phyloP scores from a whole-genome alignment of 805 yeast genomes.

The Candida rishiriensis region DNA sequence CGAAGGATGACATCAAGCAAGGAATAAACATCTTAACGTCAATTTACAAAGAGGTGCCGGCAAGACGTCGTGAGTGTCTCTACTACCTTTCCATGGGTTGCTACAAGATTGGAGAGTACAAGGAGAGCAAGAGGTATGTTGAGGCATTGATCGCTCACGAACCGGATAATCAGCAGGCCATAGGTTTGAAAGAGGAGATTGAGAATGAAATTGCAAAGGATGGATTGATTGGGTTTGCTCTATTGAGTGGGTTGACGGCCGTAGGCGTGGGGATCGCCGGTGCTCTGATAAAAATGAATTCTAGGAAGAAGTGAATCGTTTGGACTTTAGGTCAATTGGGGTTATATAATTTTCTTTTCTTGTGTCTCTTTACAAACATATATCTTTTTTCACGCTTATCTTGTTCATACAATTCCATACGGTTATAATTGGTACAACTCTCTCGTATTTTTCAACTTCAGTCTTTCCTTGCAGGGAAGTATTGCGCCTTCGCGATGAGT shows the following conservation, averaged over 20 bases:
- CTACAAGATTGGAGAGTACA: constrained; percentile 80
- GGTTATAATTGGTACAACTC: too few species aligned
- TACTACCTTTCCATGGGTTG: constrained; percentile 87
- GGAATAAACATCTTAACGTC: constrained; percentile 76
- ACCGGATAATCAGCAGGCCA: constrained; percentile 79
- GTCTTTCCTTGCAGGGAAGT: too few species aligned
- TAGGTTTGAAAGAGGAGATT: constrained; percentile 64
- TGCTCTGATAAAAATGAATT: constrained; percentile 15
- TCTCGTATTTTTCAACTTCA: too few species aligned
- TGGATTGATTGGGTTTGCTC: constrained; percentile 83
- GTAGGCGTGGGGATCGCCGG: constrained; percentile 57
- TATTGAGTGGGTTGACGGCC: constrained; percentile 83
- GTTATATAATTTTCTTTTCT: background rate
- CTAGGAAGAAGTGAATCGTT: constrained; percentile 8
- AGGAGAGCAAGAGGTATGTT: constrained; percentile 79
- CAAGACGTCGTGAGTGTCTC: constrained; percentile 81
- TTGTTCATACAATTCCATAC: too few species aligned
- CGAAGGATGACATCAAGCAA: constrained; percentile 59
- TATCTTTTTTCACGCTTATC: background rate
- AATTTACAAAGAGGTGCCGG: constrained; percentile 70
- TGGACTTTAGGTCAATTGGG: background rate
- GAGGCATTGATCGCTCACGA: constrained; percentile 75
- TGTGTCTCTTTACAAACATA: background rate
- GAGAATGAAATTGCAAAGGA: constrained; percentile 83
- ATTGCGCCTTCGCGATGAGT: too few species aligned